Evolutionary conservation across 352 stramenopile species (phyloP), one percentile per base, ranked within the genome.

Genomic region (Elongisporangium undulatum): DNA sequence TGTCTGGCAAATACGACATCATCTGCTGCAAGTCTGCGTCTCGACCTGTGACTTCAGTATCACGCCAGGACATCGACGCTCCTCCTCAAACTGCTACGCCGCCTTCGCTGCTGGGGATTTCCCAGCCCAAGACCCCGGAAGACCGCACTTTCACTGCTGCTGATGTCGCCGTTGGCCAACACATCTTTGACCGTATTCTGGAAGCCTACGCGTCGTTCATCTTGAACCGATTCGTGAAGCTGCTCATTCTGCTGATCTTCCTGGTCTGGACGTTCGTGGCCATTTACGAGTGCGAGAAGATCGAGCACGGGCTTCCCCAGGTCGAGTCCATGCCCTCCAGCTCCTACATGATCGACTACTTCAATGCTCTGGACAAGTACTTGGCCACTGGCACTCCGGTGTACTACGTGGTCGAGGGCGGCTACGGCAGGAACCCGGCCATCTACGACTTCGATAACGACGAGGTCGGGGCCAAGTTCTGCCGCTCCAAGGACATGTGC

Each of bases 271-370:
- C 73, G 10, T 34, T 82, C 24, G 66, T 75, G 56, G 82, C 76
- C 2, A 84, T 89, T 56, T 77, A 73, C 34, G 84, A 73, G 41
- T 72, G 79, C 48, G 69, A 87, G 45, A 71, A 59, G 15, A 39
- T 89, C 49, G 67, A 89, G 29, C 79, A 82, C 34, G 79, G 79
- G 34, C 67, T 89, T 23, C 71, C 77, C 0, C 77, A 89, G 59
- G 72, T 69, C 24, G 74, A 89, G 41, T 74, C 79, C 12, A 87
- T 89, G 79, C 77, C 79, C 3, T 85, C 74, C 1, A 64, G 77
- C 13, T 89, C 79, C 39, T 89, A 89, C 61, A 71, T 89, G 75
- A 79, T 82, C n/a, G 57, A 75, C 7, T 89, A 87, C 53, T 89
- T 89, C 24, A 69, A 87, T 50, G 71, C 75, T 7, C 55, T 88